phyloP scores from a whole-genome alignment of 2,329 filamentous ascomycete genomes.

The Claviceps fusiformis region DNA sequence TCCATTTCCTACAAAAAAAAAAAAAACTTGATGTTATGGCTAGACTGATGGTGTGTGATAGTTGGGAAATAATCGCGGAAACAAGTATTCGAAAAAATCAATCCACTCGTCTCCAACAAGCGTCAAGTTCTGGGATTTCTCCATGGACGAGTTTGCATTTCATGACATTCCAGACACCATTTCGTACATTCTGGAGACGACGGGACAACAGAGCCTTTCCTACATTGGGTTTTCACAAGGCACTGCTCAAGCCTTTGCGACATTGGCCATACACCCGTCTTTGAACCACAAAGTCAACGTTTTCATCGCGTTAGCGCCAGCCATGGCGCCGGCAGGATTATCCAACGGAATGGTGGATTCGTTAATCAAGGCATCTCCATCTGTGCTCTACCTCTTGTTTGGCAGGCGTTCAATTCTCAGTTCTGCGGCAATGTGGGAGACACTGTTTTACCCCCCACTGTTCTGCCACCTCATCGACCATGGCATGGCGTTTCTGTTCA shows the following conservation, averaged over 20 bases:
- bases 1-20: too few species aligned
- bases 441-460: conserved; percentile 84
- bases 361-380: conserved; percentile 82
- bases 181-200: conserved; percentile 75
- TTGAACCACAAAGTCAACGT: conserved; percentile 90
- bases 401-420: conserved; percentile 82
- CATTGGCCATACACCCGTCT: conserved; percentile 78
- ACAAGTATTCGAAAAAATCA: conserved; percentile 98
- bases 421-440: conserved; percentile 94
- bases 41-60: conserved; percentile 17
- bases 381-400: conserved; percentile 85
- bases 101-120: conserved; percentile 62
- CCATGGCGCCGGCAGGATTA: conserved; percentile 88
- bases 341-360: conserved; percentile 85
- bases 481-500: conserved; percentile 70
- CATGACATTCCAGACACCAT: conserved; percentile 95
- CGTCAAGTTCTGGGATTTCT: conserved; percentile 86
- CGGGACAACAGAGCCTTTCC: conserved; percentile 68
- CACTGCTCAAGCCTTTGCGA: conserved; percentile 91
- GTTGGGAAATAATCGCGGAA: conserved; percentile 94
- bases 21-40: not conserved
- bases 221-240: conserved; percentile 98
- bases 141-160: conserved; percentile 96
- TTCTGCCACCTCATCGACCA: conserved; percentile 81
- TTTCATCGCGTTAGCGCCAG: conserved; percentile 89